phyloP scores from a whole-genome alignment of 306 rosid species.

The Castanopsis chinensis region DNA sequence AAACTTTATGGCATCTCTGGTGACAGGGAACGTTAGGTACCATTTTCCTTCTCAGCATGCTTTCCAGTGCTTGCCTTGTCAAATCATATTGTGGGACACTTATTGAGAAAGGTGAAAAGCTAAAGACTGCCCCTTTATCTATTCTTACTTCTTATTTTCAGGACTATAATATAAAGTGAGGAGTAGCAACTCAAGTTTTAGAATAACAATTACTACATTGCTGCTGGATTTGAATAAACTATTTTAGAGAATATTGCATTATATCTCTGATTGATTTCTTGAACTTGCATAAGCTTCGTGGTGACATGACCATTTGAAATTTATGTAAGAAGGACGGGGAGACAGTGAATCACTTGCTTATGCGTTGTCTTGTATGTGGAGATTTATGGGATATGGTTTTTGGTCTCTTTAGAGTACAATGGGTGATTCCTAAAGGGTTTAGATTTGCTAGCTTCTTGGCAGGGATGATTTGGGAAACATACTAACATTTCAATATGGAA shows the following conservation, averaged over 20 bases:
- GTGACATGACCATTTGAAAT: neutral
- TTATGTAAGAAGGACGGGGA: neutral
- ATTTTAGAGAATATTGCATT: neutral
- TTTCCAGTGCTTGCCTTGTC: neutral
- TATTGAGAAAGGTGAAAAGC: neutral
- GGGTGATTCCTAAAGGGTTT: too few relatives aligned
- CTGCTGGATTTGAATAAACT: neutral
- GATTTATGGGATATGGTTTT: too few relatives aligned
- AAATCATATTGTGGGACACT: neutral
- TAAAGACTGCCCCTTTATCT: neutral
- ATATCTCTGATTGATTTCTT: neutral
- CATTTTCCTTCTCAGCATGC: neutral
- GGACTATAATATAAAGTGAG: neutral
- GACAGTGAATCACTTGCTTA: too few relatives aligned
- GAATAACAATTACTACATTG: too few relatives aligned
- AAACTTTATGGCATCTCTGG: neutral
- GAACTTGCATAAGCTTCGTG: neutral
- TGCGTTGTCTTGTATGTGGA: too few relatives aligned
- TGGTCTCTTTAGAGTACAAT: too few relatives aligned
- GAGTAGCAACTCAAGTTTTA: neutral
- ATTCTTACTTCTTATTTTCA: neutral
- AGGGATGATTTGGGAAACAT: too few relatives aligned
- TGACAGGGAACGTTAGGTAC: neutral
- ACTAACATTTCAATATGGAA: too few relatives aligned
- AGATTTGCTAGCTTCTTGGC: too few relatives aligned